Evolutionary conservation across 306 rosid species (phyloP), one percentile per base, ranked within the genome.

Genomic region (Malus orientalis): DNA sequence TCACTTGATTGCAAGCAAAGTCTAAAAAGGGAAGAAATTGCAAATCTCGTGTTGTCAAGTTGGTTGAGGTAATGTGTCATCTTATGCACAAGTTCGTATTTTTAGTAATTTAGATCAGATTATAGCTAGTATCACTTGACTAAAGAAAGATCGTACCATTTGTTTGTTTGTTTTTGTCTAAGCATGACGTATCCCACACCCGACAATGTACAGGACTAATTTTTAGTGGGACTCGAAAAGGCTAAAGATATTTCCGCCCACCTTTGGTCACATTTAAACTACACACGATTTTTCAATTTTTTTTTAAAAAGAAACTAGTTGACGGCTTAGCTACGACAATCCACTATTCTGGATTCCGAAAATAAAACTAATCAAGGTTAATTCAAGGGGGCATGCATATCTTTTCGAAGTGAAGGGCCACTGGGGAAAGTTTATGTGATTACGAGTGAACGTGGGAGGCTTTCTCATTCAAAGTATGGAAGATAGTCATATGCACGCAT

Each of bases 241-340:
- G 8, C 20, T 5, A 49, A 15, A 49, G 1, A 2, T 8, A 49
- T 49, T 49, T 49, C 54, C 0, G 0, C 1, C 8, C 19, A 5
- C 0, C 1, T 15, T 15, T 47, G 7, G 4, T 5, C 1, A 47
- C 3, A 47, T 0, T 13, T 5, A 14, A 47, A 13, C 15, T 0
- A 15, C 54, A 4, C 18, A 47, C 19, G 9, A 36, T 1, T 6
- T 6, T 36, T 36, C 0, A 36, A 33, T 4, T 30, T 36, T 36
- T 32, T 5, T 33, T 33, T 2, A 36, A 6, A 36, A 36, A 36
- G 1, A 1, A 6, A 36, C 2, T 36, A 36, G 40, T 2, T 36
- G 2, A 0, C 0, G 9, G 9, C 9, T 36, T 36, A 6, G 0
- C 0, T 36, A 36, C 2, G 0, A 36, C 2, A 36, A 0, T 36